These are phyloP conservation scores for Candida sojae DNA, from an alignment of 1,139 yeast species.

Conservation along the genomic window DNA sequence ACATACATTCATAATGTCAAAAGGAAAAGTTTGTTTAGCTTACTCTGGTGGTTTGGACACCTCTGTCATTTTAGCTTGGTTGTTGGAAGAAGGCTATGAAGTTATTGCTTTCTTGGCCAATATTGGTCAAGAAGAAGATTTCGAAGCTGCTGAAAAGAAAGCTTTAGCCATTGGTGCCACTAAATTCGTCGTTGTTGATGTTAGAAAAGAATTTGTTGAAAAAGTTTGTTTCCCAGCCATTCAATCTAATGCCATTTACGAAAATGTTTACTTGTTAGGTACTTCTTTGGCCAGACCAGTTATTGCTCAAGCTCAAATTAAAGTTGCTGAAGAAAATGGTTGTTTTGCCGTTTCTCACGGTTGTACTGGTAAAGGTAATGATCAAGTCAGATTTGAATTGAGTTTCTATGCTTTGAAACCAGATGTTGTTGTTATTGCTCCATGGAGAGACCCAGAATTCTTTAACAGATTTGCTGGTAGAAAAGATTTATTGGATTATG, in stretches of 20 bases:
- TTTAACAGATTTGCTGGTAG: slow-evolving; percentile 97
- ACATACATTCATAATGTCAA: slow-evolving; percentile 59
- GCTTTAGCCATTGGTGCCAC: slow-evolving; percentile 97
- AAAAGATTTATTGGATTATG: slow-evolving; percentile 91
- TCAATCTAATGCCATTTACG: slow-evolving; percentile 95
- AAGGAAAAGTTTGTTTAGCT: slow-evolving; percentile 98
- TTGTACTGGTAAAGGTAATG: slow-evolving; percentile 99
- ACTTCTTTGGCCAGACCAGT: slow-evolving; percentile 98
- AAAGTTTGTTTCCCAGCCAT: slow-evolving; percentile 95
- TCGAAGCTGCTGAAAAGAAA: slow-evolving; percentile 94
- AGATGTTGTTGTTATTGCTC: slow-evolving; percentile 94
- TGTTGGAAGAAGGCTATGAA: slow-evolving; percentile 95
- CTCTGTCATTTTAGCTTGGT: slow-evolving; percentile 96
- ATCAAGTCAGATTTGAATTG: slow-evolving; percentile 96
- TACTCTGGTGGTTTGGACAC: slow-evolving; percentile 99
- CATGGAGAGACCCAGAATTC: slow-evolving; percentile 97
- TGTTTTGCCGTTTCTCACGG: slow-evolving; percentile 99
- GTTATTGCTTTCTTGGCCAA: slow-evolving; percentile 97
- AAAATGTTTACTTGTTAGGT: slow-evolving; percentile 93
- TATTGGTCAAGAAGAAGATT: slow-evolving; percentile 99
- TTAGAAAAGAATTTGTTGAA: slow-evolving; percentile 88
- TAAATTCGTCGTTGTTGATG: slow-evolving; percentile 91
- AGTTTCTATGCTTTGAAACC: slow-evolving; percentile 98
- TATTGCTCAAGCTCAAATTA: slow-evolving; percentile 96
- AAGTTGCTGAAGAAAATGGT: slow-evolving; percentile 95